Evolutionary conservation across 1,284 basidiomycete genomes (phyloP).

Genomic region (Apiotrichum gracile): DNA sequence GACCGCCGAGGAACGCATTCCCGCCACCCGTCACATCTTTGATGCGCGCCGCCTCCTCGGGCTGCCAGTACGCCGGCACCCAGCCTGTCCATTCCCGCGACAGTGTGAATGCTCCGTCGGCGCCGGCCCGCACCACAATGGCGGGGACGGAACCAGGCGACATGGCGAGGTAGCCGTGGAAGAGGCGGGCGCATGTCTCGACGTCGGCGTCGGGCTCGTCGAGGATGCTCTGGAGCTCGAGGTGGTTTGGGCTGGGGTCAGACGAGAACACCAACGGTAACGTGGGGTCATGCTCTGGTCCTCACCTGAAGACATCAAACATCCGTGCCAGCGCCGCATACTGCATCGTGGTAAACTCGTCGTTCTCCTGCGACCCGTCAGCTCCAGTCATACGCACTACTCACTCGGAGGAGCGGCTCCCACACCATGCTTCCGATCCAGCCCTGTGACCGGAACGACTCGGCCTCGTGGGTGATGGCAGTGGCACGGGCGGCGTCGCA

Average conservation of each 20-base stretch:
- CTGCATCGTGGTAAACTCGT: neutral
- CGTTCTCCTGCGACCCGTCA: neutral
- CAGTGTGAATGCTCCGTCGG: slow-evolving; percentile 64
- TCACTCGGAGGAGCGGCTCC: slow-evolving; percentile 60
- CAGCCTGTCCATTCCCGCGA: slow-evolving; percentile 50
- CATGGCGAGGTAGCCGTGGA: slow-evolving; percentile 6
- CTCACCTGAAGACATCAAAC: slow-evolving; percentile 33
- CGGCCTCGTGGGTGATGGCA: slow-evolving; percentile 61
- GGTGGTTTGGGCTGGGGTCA: slow-evolving; percentile 48
- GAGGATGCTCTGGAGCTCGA: slow-evolving; percentile 48
- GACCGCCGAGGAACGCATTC: slow-evolving; percentile 78
- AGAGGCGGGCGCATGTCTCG: slow-evolving; percentile 6
- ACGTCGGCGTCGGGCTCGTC: slow-evolving; percentile 35
- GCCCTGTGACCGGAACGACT: slow-evolving; percentile 44
- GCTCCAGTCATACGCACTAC: neutral
- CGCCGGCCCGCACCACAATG: slow-evolving; percentile 69
- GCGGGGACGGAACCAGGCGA: slow-evolving; percentile 47
- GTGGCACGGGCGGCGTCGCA: slow-evolving; percentile 70
- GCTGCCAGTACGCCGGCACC: slow-evolving; percentile 71
- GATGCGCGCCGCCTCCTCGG: slow-evolving; percentile 40
- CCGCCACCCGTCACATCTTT: slow-evolving; percentile 85
- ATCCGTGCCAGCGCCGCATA: slow-evolving; percentile 16
- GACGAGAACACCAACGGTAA: neutral
- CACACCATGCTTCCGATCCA: slow-evolving; percentile 68
- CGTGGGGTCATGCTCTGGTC: neutral